Conservation (phyloP, 352 stramenopile genomes). For the Globisporangium acanthophoron region DNA sequence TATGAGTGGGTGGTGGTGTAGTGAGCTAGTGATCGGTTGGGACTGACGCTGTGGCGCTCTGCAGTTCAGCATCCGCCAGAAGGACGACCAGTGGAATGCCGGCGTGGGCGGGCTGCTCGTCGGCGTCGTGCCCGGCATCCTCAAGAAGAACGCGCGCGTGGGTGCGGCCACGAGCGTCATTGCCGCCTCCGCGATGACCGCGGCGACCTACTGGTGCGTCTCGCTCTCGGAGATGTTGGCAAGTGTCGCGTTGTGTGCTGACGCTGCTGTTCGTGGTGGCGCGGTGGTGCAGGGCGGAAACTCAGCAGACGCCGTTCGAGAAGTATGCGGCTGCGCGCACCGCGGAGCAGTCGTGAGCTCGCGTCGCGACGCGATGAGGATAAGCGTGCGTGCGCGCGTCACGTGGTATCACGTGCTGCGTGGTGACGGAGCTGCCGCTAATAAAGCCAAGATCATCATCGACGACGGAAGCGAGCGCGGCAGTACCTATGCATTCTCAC, state of each 20-base stretch:
- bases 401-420: not conserved
- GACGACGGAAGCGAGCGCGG: not conserved
- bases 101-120: conserved; percentile 56
- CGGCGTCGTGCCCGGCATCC: conserved; percentile 61
- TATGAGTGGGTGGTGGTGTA: no score
- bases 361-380: conserved; percentile 9
- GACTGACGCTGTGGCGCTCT: not conserved
- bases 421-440: not conserved
- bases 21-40: not conserved
- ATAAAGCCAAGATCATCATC: not conserved
- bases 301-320: conserved; percentile 47
- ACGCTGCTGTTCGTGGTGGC: not conserved
- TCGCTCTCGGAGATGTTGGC: not conserved
- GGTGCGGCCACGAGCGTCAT: conserved; percentile 41
- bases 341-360: conserved; percentile 41
- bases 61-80: conserved; percentile 46
- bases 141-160: conserved; percentile 74
- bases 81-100: conserved; percentile 65
- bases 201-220: conserved; percentile 64
- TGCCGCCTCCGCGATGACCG: conserved; percentile 37
- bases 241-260: not conserved
- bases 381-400: not conserved
- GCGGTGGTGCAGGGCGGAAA: conserved; percentile 26
- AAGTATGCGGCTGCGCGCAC: conserved; percentile 56
- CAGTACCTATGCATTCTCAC: not conserved